Evolutionary conservation across 371 early-diverging fungal species (phyloP), one percentile per base, ranked within the genome.

Genomic region (Dinochytrium kinnereticum): DNA sequence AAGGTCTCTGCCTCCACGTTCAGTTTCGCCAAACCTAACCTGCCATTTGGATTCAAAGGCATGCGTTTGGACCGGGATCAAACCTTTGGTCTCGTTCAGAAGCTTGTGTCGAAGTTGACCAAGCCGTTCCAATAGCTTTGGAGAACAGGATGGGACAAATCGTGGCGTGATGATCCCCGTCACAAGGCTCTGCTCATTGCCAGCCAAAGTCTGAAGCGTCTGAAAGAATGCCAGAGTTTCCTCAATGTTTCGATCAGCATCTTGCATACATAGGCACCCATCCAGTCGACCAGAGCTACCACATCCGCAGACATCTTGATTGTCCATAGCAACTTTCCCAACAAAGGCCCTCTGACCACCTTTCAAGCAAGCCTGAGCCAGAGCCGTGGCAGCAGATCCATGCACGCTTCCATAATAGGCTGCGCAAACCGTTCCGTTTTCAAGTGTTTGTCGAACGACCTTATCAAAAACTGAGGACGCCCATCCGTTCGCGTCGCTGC

Each of bases 251-350:
- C 86, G 84, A 21, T 83, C 83, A 0, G 91, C 90, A 1, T 82
- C 72, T 77, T 96, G 95, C 24, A 86, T 76, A 77, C 93, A 92
- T 70, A 82, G 85, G 36, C 90, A 89, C 10, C 95, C 94, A 0
- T 89, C 78, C 76, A 68, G n/a, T 19, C 13, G 1, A 49, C 15
- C 26, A 44, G 5, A 13, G 37, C 57, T 7, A 17, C 26, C 53
- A 67, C 55, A 39, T 44, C 44, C 19, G 31, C 38, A 50, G 19
- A 49, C 26, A 17, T 33, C 64, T 30, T 95, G 91, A 71, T 89
- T 85, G 79, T 96, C 95, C 98, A 96, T 96, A 84, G 91, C 93
- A 68, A 96, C 95, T 76, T 95, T 95, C 49, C 98, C 98, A 21
- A 97, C 89, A 78, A 87, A 93, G 21, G 94, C 98, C 50, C 96